Conservation (phyloP, 2,329 filamentous ascomycete genomes). For the Fusarium sp. region DNA sequence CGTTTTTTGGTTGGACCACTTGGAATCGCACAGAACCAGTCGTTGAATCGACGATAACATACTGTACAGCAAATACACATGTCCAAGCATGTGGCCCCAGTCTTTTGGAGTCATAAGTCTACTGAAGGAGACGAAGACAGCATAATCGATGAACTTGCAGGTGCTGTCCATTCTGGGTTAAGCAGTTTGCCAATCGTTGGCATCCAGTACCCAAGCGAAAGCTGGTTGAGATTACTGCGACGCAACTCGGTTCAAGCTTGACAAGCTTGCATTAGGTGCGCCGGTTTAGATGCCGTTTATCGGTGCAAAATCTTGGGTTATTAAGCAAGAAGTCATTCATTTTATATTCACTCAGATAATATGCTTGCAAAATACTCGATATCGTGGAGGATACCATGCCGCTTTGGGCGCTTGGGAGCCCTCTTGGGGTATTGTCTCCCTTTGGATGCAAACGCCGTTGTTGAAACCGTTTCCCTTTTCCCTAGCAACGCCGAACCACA, state of each 20-base stretch:
- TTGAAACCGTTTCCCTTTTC: constrained; percentile 65
- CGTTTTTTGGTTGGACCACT: constrained; percentile 34
- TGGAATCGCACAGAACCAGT: constrained; percentile 8
- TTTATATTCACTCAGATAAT: constrained; percentile 48
- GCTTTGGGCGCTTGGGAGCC: constrained; percentile 52
- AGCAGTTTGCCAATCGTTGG: neutral
- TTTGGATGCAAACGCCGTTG: constrained; percentile 63
- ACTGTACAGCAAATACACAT: constrained; percentile 1
- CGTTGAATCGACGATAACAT: neutral
- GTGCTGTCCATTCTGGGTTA: constrained; percentile 19
- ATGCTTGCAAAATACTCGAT: constrained; percentile 50
- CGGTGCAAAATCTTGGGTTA: constrained; percentile 39
- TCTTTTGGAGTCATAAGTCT: constrained; percentile 3
- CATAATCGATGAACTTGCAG: constrained; percentile 15
- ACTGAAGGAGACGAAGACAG: constrained; percentile 5
- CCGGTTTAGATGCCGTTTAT: constrained; percentile 24
- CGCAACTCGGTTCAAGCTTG: constrained; percentile 2
- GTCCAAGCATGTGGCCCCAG: constrained; percentile 7
- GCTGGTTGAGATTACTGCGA: constrained; percentile 23
- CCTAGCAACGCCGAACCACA: constrained; percentile 59
- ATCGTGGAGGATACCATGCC: constrained; percentile 61
- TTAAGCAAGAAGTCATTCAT: constrained; percentile 46
- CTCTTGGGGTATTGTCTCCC: constrained; percentile 47
- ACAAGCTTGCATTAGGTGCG: constrained; percentile 11
- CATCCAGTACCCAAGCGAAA: neutral